These are phyloP conservation scores for Sarocladium oryzae DNA, from an alignment of 2,329 filamentous ascomycete genomes.

Conservation along the genomic window DNA sequence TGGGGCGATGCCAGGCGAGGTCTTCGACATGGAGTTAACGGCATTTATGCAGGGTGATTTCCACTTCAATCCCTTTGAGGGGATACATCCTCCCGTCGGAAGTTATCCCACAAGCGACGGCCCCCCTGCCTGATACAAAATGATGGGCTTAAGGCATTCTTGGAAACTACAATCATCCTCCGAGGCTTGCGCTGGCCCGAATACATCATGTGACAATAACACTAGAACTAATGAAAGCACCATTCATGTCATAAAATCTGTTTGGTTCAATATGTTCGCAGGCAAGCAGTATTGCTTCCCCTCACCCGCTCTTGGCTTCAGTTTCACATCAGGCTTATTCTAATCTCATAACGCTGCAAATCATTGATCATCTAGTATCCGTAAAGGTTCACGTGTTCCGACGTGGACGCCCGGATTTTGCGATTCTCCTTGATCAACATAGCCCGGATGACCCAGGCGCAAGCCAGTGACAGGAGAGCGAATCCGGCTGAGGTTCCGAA, in stretches of 20 bases:
- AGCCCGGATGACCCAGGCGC: constrained; percentile 36
- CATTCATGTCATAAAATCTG: too few relatives aligned
- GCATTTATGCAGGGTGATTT: constrained; percentile 14
- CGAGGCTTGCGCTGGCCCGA: too few relatives aligned
- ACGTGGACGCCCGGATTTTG: constrained; percentile 27
- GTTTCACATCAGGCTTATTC: too few relatives aligned
- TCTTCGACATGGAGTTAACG: constrained; percentile 14
- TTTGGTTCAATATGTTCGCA: too few relatives aligned
- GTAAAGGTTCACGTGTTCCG: constrained; percentile 29
- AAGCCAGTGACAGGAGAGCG: constrained; percentile 27
- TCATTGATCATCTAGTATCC: constrained; percentile 23
- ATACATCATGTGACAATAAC: too few relatives aligned
- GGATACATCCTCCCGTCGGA: neutral
- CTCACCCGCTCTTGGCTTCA: too few relatives aligned
- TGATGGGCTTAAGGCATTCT: too few relatives aligned
- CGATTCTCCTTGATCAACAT: constrained; percentile 35
- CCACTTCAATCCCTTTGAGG: constrained; percentile 11
- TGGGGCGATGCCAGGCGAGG: constrained; percentile 12
- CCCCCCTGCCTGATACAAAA: neutral
- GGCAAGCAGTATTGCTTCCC: too few relatives aligned
- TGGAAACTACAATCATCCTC: too few relatives aligned
- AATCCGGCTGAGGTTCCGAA: constrained; percentile 39
- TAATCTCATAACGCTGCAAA: too few relatives aligned
- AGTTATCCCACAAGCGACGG: neutral
- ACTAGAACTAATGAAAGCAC: too few relatives aligned